Evolutionary conservation across 257 asterid genomes (phyloP).

Genomic region (Echium plantagineum): DNA sequence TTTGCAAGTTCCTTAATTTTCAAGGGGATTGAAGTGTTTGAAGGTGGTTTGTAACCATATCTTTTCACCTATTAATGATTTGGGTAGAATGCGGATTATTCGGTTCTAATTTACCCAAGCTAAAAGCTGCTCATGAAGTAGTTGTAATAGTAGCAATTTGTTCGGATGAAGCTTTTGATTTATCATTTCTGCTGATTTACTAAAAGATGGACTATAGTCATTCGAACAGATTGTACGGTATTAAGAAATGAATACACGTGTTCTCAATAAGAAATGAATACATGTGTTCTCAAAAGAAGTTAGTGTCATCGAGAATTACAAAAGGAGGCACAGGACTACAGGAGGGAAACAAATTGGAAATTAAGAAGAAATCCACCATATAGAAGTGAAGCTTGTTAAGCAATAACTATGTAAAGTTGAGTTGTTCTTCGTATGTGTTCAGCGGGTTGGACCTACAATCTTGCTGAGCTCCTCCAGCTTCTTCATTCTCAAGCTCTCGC

Average conservation of each 20-base stretch:
- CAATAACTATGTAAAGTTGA: neutral
- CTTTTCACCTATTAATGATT: too few relatives aligned
- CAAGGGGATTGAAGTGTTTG: slow-evolving; percentile 34
- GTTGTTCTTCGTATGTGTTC: neutral
- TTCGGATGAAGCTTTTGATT: too few relatives aligned
- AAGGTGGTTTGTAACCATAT: too few relatives aligned
- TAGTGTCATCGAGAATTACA: neutral
- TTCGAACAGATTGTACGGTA: too few relatives aligned
- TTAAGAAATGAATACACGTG: neutral
- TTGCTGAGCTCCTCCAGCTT: slow-evolving; percentile 77
- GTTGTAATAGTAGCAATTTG: too few relatives aligned
- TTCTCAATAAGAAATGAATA: neutral
- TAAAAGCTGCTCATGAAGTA: too few relatives aligned
- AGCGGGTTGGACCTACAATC: slow-evolving; percentile 37
- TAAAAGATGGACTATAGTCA: too few relatives aligned
- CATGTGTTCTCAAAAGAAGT: neutral
- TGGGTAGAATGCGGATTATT: too few relatives aligned
- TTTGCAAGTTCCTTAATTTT: slow-evolving; percentile 66
- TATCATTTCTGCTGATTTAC: too few relatives aligned
- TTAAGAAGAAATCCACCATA: neutral
- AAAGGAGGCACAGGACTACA: neutral
- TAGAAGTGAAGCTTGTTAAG: neutral
- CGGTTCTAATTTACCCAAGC: too few relatives aligned
- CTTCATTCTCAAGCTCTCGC: slow-evolving; percentile 65
- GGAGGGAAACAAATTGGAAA: neutral